Percentiles rank a stretch among this genome's conserved stretches.
phyloP scores from a whole-genome alignment of 140 eudicot genomes.

The Flaveria floridana region DNA sequence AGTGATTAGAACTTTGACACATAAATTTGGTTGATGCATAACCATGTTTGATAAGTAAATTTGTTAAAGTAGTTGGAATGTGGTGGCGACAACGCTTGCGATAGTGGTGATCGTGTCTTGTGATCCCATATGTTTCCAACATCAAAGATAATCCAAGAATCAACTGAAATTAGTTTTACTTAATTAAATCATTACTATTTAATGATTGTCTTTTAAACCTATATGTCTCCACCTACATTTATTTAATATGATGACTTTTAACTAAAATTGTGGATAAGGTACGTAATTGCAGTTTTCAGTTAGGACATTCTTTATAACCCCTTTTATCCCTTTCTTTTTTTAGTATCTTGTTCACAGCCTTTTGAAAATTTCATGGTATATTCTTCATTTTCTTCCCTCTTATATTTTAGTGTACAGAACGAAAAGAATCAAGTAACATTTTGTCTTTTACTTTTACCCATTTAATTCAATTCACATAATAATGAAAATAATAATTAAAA shows the following conservation, averaged over 20 bases:
- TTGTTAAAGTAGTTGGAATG: no score
- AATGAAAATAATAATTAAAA: no score
- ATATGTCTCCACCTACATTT: neutral
- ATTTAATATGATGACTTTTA: neutral
- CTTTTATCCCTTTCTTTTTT: slow-evolving; percentile 22
- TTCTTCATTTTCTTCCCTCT: slow-evolving; percentile 21
- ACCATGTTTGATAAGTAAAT: no score
- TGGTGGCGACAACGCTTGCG: no score
- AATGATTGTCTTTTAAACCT: neutral
- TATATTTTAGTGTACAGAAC: neutral
- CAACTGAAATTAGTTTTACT: neutral
- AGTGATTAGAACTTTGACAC: no score
- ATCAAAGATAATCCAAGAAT: neutral
- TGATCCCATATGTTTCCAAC: neutral
- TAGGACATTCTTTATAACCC: neutral
- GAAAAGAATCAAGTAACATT: neutral
- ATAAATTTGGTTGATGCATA: no score
- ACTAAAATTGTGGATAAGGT: slow-evolving; percentile 16
- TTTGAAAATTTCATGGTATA: slow-evolving; percentile 25
- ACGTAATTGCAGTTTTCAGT: slow-evolving; percentile 17
- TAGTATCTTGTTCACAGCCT: slow-evolving; percentile 29
- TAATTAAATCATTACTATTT: no score
- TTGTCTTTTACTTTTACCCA: neutral
- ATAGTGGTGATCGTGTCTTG: no score
- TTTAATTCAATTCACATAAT: no score